Evolutionary conservation across 306 rosid species (phyloP).

Genomic region (Notholithocarpus densiflorus): DNA sequence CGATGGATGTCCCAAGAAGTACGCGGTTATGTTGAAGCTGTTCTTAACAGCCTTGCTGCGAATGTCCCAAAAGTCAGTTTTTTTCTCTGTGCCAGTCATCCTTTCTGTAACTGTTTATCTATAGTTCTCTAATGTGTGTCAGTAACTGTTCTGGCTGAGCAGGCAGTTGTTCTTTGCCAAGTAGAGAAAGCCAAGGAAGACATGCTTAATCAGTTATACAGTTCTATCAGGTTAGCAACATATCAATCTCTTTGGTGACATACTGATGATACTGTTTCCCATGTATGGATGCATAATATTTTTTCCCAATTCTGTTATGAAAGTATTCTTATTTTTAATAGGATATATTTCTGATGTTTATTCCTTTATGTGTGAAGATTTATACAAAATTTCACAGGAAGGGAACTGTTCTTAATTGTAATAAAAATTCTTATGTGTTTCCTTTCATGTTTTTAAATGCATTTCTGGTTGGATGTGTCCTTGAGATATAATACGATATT

Average conservation of each 20-base stretch:
- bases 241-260: neutral
- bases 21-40: conserved; percentile 67
- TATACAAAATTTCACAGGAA: too few species aligned
- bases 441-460: conserved; percentile 2
- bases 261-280: conserved; percentile 6
- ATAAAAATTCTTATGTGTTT: neutral
- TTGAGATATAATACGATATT: conserved; percentile 1
- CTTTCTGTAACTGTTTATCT: conserved; percentile 1
- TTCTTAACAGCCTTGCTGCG: conserved; percentile 59
- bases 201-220: conserved; percentile 59
- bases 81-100: conserved; percentile 9
- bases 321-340: neutral
- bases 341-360: neutral
- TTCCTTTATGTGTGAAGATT: too few species aligned
- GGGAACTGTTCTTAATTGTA: too few species aligned
- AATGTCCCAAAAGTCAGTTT: conserved; percentile 57
- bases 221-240: conserved; percentile 46
- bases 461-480: conserved; percentile 6
- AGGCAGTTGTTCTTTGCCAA: conserved; percentile 66
- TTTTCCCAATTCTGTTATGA: neutral
- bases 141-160: conserved; percentile 25
- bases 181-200: conserved; percentile 65
- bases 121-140: too few species aligned
- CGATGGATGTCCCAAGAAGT: conserved; percentile 72
- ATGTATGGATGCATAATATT: neutral